Evolutionary conservation across 768 basidiomycete species (phyloP).

Genomic region (Mycena vitilis): DNA sequence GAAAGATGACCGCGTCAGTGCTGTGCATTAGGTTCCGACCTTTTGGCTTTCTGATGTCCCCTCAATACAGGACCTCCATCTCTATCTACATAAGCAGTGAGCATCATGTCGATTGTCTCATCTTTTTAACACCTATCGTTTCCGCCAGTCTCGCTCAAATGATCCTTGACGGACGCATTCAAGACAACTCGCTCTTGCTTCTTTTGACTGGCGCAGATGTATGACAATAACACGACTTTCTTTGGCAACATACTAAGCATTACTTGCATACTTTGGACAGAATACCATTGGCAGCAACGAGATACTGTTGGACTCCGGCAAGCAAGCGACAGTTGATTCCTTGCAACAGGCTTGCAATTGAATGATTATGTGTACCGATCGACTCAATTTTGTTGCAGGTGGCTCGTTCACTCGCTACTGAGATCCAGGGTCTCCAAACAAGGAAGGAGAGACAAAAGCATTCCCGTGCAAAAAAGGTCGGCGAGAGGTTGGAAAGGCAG

Average conservation of each 20-base stretch:
- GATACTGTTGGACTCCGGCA: background rate
- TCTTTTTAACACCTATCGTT: background rate
- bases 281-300: conserved; percentile 30
- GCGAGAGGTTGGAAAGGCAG: conserved; percentile 8
- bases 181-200: conserved; percentile 27
- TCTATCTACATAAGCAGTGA: conserved; percentile 25
- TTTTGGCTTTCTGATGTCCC: no score
- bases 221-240: background rate
- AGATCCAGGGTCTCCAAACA: conserved; percentile 23
- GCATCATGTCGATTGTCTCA: background rate
- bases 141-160: conserved; percentile 17
- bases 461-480: conserved; percentile 16
- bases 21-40: no score
- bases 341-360: conserved; percentile 6
- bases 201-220: conserved; percentile 35
- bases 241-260: background rate
- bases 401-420: background rate
- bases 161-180: conserved; percentile 30
- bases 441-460: conserved; percentile 24
- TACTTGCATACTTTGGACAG: conserved; percentile 5
- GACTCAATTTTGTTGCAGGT: conserved; percentile 8
- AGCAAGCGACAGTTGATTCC: conserved; percentile 20
- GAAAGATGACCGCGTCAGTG: conserved; percentile 33
- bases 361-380: background rate
- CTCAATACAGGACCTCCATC: conserved; percentile 27